Base-by-base conservation (phyloP, 805 yeast species). In the Yarrowia hollandica region DNA sequence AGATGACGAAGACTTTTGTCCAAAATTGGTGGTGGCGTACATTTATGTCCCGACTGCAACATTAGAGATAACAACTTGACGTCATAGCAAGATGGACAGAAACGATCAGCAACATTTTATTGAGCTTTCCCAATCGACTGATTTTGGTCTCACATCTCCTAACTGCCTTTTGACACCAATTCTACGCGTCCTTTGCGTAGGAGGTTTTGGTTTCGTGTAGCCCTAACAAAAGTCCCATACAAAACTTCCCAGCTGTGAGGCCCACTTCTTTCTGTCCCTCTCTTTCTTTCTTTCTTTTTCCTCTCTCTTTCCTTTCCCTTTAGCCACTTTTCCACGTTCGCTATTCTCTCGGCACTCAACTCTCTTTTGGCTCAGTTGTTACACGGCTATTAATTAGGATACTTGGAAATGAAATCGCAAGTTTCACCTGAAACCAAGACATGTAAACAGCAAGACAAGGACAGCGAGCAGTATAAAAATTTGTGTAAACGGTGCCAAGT, bases 1-100 rank as follows among this genome's bases (percentile, higher is more conserved):
- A 28, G 35, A 25, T 44, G 52, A 18, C 52, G 52, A 4, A 44
- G 31, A 44, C 16, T 44, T 44, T 19, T 44, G 52, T 44, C 52
- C 35, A 8, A 19, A 42, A 16, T 18, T 22, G 16, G 34, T 26
- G 4, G 14, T 42, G 50, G 12, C 50, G 50, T 42, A 26, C 50
- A 42, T 26, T 42, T 42, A 26, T 42, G 50, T 28, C 50, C 34
- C 34, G 18, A 19, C 23, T 14, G 50, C 26, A 26, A 18, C 35
- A 44, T 30, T 30, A 28, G 35, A 44, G 52, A 44, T 44, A 44
- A 19, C 52, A 35, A 28, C 12, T 15, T 44, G 50, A 44, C 35
- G 52, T 44, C 52, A 44, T 44, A 44, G 50, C 50, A 44, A 44
- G 12, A 16, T 18, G 15, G 25, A 21, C 16, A 12, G 15, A 19